Conservation (phyloP, 129 eudicot species). For the Escallonia herrerae region DNA sequence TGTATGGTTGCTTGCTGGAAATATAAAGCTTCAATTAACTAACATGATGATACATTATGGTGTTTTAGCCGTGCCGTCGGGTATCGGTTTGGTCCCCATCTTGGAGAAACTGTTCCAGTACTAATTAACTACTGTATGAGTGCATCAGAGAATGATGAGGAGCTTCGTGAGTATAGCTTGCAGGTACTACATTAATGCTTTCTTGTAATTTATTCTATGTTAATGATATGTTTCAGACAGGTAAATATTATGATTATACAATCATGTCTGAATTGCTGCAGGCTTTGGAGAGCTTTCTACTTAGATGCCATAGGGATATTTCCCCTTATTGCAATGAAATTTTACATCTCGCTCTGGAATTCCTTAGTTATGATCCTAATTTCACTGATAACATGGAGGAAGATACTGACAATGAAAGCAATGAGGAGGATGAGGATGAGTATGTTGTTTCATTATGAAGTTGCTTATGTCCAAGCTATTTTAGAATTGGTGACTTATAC, state of each 20-base stretch:
- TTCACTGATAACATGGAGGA: conserved; percentile 99
- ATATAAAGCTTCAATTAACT: no score
- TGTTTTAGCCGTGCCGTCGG: conserved; percentile 89
- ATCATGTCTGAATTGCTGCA: conserved; percentile 20
- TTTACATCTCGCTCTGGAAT: conserved; percentile 76
- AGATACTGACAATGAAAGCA: conserved; percentile 77
- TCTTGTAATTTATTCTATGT: no score
- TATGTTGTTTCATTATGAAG: conserved; percentile 32
- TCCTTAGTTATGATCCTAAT: conserved; percentile 95
- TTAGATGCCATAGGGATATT: conserved; percentile 95
- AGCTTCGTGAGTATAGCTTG: conserved; percentile 97
- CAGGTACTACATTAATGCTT: conserved; percentile 46
- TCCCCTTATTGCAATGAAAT: conserved; percentile 75
- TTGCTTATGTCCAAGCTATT: neutral
- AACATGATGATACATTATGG: neutral
- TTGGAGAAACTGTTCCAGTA: conserved; percentile 92
- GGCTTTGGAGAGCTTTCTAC: conserved; percentile 95
- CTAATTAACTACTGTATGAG: conserved; percentile 71
- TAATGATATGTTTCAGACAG: no score
- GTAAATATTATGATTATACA: neutral
- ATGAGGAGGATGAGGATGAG: conserved; percentile 95
- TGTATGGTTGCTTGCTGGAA: no score
- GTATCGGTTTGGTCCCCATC: conserved; percentile 96
- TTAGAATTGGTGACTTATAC: neutral
- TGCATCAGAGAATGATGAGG: conserved; percentile 98